phyloP scores from a whole-genome alignment of 2,329 filamentous ascomycete genomes.

The Nannizziopsis barbatae region DNA sequence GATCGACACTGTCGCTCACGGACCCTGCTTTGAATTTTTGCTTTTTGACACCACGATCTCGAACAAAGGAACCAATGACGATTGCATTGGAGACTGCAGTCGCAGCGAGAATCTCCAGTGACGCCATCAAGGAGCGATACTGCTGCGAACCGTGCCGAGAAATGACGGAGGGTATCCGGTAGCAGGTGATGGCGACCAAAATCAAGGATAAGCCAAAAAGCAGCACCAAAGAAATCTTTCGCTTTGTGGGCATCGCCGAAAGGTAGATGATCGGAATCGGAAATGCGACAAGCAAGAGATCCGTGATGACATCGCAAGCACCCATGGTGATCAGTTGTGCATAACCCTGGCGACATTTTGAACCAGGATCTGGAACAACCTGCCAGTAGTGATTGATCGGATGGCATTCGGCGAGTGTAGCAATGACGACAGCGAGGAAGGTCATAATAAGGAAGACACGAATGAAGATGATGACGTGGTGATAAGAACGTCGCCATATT shows the following conservation, averaged over 20 bases:
- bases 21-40: slow-evolving; percentile 57
- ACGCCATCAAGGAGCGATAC: slow-evolving; percentile 78
- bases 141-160: slow-evolving; percentile 61
- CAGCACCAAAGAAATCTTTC: slow-evolving; percentile 65
- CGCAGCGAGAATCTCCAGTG: slow-evolving; percentile 79
- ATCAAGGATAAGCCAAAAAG: slow-evolving; percentile 78
- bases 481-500: slow-evolving; percentile 69
- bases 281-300: slow-evolving; percentile 75
- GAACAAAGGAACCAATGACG: slow-evolving; percentile 82
- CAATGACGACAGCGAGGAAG: slow-evolving; percentile 68
- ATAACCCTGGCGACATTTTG: slow-evolving; percentile 74
- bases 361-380: slow-evolving; percentile 73
- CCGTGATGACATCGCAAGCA: slow-evolving; percentile 76
- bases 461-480: slow-evolving; percentile 58
- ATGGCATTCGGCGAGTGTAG: slow-evolving; percentile 71
- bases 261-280: slow-evolving; percentile 78
- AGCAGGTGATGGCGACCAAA: slow-evolving; percentile 67
- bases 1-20: slow-evolving; percentile 38
- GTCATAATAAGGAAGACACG: slow-evolving; percentile 66
- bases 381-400: slow-evolving; percentile 68
- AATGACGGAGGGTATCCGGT: slow-evolving; percentile 71
- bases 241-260: slow-evolving; percentile 62
- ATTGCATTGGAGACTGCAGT: slow-evolving; percentile 78
- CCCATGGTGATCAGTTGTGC: slow-evolving; percentile 83
- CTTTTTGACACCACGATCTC: slow-evolving; percentile 84